phyloP scores from a whole-genome alignment of 2,329 filamentous ascomycete genomes.

The Coniochaeta sp. region DNA sequence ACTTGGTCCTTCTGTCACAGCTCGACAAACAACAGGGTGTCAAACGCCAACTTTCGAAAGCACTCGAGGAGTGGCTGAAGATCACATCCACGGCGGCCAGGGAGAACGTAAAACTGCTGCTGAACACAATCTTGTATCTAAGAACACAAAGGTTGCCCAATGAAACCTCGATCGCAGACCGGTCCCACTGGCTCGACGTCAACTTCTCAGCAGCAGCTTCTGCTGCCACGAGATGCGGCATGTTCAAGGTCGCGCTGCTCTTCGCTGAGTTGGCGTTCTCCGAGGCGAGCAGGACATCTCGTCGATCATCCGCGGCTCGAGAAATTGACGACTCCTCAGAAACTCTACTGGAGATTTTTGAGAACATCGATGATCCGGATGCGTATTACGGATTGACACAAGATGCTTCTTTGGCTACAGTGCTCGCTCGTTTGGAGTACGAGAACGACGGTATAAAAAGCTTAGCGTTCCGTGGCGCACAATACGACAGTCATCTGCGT shows the following conservation, averaged over 20 bases:
- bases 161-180: conserved; percentile 72
- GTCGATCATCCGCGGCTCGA: conserved; percentile 56
- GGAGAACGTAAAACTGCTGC: conserved; percentile 62
- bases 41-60: conserved; percentile 56
- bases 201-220: conserved; percentile 63
- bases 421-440: conserved; percentile 78
- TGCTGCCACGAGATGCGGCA: conserved; percentile 69
- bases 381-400: conserved; percentile 89
- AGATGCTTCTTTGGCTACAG: conserved; percentile 64
- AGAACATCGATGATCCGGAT: conserved; percentile 91
- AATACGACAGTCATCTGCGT: conserved; percentile 79
- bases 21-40: conserved; percentile 51
- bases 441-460: conserved; percentile 83
- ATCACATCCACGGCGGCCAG: conserved; percentile 35
- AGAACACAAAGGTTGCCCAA: conserved; percentile 67
- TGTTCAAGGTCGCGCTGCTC: conserved; percentile 80
- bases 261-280: conserved; percentile 69
- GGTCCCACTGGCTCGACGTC: conserved; percentile 78
- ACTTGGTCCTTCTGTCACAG: conserved; percentile 68
- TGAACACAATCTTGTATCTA: conserved; percentile 82
- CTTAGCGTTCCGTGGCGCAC: conserved; percentile 82
- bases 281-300: conserved; percentile 47
- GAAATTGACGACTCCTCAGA: conserved; percentile 48
- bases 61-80: conserved; percentile 57
- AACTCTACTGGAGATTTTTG: conserved; percentile 74